Evolutionary conservation across 2,329 filamentous ascomycete species (phyloP).

Genomic region (Emmonsia crescens): DNA sequence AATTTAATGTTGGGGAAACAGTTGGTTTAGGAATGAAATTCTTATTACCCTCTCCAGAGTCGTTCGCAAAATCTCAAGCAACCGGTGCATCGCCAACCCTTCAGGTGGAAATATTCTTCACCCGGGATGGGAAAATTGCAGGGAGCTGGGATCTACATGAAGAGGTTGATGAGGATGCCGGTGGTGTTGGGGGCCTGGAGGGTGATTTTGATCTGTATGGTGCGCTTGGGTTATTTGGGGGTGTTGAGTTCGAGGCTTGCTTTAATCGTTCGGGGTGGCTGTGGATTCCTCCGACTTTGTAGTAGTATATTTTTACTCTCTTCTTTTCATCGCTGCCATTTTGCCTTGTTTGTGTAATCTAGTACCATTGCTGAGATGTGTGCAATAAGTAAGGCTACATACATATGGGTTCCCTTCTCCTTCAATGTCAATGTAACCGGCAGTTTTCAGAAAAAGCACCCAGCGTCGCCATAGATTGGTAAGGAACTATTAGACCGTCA

Average conservation of each 20-base stretch:
- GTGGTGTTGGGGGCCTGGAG: conserved; percentile 56
- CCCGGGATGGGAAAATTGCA: conserved; percentile 42
- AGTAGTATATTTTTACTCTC: not conserved
- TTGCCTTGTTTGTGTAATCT: not conserved
- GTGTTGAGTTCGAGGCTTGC: conserved; percentile 48
- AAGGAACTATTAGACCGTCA: too few relatives aligned
- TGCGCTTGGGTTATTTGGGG: conserved; percentile 51
- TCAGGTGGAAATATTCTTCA: conserved; percentile 48
- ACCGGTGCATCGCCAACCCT: conserved; percentile 18
- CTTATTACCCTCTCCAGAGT: conserved; percentile 27
- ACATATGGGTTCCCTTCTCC: not conserved
- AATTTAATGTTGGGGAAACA: conserved; percentile 44
- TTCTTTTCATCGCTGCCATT: not conserved
- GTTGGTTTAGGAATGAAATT: conserved; percentile 52
- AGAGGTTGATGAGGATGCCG: conserved; percentile 45
- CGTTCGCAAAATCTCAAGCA: conserved; percentile 19
- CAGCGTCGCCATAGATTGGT: too few relatives aligned
- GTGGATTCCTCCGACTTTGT: conserved; percentile 21
- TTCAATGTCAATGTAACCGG: not conserved
- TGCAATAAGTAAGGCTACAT: not conserved
- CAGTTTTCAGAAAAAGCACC: not conserved
- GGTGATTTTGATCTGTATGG: conserved; percentile 54
- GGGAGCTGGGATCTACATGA: conserved; percentile 51
- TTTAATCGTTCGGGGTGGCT: conserved; percentile 41
- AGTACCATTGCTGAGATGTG: not conserved